Evolutionary conservation across 148 eudicot genomes (phyloP).

Genomic region (Vaccinium macrocarpon): DNA sequence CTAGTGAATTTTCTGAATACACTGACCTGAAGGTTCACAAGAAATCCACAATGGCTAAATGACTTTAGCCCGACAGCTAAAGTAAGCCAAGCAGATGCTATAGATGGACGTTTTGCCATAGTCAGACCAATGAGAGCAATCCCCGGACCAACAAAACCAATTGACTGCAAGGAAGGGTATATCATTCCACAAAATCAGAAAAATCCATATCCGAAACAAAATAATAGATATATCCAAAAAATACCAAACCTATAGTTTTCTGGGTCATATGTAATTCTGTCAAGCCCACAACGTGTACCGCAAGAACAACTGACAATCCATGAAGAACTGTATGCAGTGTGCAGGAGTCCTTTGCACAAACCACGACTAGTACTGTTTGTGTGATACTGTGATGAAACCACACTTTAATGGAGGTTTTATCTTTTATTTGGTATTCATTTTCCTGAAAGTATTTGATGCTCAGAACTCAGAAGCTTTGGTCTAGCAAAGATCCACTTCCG

Average conservation of each 20-base stretch:
- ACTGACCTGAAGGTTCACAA: conserved; percentile 88
- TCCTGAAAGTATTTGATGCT: not conserved
- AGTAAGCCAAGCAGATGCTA: conserved; percentile 91
- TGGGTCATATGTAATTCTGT: not conserved
- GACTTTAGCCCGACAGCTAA: conserved; percentile 85
- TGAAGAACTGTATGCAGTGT: not conserved
- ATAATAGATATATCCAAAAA: not conserved
- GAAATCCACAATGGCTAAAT: conserved; percentile 90
- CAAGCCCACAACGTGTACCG: not conserved
- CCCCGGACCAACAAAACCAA: conserved; percentile 84
- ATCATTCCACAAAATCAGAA: not conserved
- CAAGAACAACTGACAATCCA: not conserved
- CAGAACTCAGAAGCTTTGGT: not conserved
- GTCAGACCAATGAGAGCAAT: conserved; percentile 75
- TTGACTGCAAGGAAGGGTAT: conserved; percentile 50
- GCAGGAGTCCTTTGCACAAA: not conserved
- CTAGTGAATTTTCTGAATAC: not conserved
- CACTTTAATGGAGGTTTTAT: not conserved
- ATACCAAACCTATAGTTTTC: not conserved
- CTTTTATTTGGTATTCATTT: not conserved
- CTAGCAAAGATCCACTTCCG: not conserved
- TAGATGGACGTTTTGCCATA: conserved; percentile 53
- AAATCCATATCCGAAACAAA: not conserved
- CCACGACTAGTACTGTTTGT: not conserved
- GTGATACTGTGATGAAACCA: not conserved